phyloP scores from a whole-genome alignment of 2,329 filamentous ascomycete species.

The Paecilomyces formosus region DNA sequence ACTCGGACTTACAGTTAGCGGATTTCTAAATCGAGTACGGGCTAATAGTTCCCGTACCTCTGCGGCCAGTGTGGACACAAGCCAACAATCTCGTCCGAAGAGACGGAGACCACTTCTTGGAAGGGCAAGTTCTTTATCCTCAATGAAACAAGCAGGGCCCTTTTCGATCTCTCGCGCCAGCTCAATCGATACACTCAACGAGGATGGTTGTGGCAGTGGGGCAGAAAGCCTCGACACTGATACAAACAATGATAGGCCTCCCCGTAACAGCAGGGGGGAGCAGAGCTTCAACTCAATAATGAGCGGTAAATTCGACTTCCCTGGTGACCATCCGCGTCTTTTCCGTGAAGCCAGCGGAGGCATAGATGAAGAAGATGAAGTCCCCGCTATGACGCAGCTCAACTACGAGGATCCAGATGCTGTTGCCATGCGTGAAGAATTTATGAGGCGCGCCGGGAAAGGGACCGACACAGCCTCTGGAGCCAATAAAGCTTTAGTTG shows the following conservation, averaged over 20 bases:
- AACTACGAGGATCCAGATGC: slow-evolving; percentile 46
- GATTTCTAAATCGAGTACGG: slow-evolving; percentile 34
- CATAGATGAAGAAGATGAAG: slow-evolving; percentile 25
- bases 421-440: slow-evolving; percentile 49
- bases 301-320: slow-evolving; percentile 25
- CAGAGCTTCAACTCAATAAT: slow-evolving; percentile 25
- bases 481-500: slow-evolving; percentile 10
- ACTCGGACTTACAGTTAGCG: slow-evolving; percentile 32
- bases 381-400: slow-evolving; percentile 39
- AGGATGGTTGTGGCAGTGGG: slow-evolving; percentile 32
- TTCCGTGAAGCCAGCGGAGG: slow-evolving; percentile 9
- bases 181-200: slow-evolving; percentile 44
- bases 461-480: slow-evolving; percentile 26
- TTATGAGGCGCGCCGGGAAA: slow-evolving; percentile 39
- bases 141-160: slow-evolving; percentile 17
- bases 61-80: slow-evolving; percentile 12
- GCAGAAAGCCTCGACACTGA: slow-evolving; percentile 22
- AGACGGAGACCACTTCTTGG: slow-evolving; percentile 33
- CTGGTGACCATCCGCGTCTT: slow-evolving; percentile 12
- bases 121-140: slow-evolving; percentile 34
- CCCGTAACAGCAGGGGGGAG: slow-evolving; percentile 17
- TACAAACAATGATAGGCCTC: slow-evolving; percentile 9
- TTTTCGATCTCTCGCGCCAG: slow-evolving; percentile 35
- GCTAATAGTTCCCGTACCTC: slow-evolving; percentile 22
- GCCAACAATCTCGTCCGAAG: slow-evolving; percentile 13